phyloP scores from a whole-genome alignment of 2,329 filamentous ascomycete species.

The Clathrospora elynae region DNA sequence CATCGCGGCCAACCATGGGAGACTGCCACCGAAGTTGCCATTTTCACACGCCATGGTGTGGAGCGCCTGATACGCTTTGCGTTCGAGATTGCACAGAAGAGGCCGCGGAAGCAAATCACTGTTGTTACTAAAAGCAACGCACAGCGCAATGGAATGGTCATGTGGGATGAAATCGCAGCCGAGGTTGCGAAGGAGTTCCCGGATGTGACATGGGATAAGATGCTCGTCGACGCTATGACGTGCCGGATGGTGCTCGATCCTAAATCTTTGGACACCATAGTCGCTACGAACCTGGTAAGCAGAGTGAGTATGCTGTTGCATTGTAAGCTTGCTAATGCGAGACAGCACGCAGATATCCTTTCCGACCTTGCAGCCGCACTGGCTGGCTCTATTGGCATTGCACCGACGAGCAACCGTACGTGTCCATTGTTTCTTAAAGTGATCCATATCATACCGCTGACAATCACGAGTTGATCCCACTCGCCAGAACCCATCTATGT shows the following conservation, averaged over 20 bases:
- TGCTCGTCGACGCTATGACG: constrained; percentile 71
- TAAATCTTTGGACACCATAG: constrained; percentile 65
- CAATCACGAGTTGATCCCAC: constrained; percentile 61
- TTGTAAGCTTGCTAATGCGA: background rate
- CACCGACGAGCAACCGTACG: constrained; percentile 66
- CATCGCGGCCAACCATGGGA: constrained; percentile 65
- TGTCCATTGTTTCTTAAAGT: background rate
- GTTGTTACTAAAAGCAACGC: constrained; percentile 71
- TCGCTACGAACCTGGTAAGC: constrained; percentile 62
- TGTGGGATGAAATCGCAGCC: constrained; percentile 68
- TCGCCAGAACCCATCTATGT: constrained; percentile 64
- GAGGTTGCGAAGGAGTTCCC: constrained; percentile 63
- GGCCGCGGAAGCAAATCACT: constrained; percentile 63
- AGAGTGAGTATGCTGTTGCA: background rate
- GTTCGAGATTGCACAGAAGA: constrained; percentile 63
- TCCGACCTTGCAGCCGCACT: constrained; percentile 73
- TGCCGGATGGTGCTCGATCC: constrained; percentile 67
- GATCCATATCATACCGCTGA: background rate
- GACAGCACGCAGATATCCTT: constrained; percentile 66
- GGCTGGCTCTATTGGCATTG: constrained; percentile 73
- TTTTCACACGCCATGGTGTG: constrained; percentile 66
- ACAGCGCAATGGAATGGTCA: constrained; percentile 69
- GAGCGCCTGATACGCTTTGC: constrained; percentile 67
- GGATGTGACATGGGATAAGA: constrained; percentile 67
- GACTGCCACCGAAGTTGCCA: constrained; percentile 64